These are phyloP conservation scores for Chamaenerion angustifolium DNA, from an alignment of 345 rosid genomes.

Conservation along the genomic window DNA sequence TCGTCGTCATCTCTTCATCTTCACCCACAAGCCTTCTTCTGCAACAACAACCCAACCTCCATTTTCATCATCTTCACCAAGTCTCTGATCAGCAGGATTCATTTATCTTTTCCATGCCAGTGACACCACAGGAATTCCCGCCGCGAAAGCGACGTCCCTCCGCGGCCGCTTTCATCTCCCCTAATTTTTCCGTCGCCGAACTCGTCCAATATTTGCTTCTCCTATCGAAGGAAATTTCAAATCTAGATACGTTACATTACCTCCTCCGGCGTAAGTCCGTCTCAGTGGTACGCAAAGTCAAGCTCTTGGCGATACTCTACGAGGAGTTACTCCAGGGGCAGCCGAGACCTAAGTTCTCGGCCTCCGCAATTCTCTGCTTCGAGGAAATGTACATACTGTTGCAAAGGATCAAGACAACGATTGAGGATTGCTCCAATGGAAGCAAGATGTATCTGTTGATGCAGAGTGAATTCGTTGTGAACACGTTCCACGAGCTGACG, in stretches of 20 bases:
- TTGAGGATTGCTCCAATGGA: constrained; percentile 59
- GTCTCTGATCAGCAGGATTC: background rate
- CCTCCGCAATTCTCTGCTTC: constrained; percentile 48
- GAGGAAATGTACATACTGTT: constrained; percentile 71
- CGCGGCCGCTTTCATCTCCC: constrained; percentile 39
- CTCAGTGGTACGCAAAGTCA: constrained; percentile 39
- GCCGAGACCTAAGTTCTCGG: constrained; percentile 11
- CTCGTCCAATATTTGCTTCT: constrained; percentile 41
- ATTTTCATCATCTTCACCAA: constrained; percentile 12
- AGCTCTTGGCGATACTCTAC: constrained; percentile 42
- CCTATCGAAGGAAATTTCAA: constrained; percentile 49
- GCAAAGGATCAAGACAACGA: constrained; percentile 48
- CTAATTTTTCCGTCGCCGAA: constrained; percentile 34
- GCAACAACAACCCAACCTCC: constrained; percentile 6
- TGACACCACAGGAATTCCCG: constrained; percentile 42
- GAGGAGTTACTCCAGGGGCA: constrained; percentile 49
- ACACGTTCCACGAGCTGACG: constrained; percentile 44
- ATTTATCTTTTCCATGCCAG: constrained; percentile 25
- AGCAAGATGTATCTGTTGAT: constrained; percentile 59
- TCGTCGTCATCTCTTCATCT: background rate
- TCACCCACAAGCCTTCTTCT: background rate
- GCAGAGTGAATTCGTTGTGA: constrained; percentile 35
- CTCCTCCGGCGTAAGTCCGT: constrained; percentile 31
- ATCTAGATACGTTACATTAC: constrained; percentile 34
- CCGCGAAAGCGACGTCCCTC: constrained; percentile 69